phyloP scores from a whole-genome alignment of 2,329 filamentous ascomycete species.

The Calonectria multiphialidica region DNA sequence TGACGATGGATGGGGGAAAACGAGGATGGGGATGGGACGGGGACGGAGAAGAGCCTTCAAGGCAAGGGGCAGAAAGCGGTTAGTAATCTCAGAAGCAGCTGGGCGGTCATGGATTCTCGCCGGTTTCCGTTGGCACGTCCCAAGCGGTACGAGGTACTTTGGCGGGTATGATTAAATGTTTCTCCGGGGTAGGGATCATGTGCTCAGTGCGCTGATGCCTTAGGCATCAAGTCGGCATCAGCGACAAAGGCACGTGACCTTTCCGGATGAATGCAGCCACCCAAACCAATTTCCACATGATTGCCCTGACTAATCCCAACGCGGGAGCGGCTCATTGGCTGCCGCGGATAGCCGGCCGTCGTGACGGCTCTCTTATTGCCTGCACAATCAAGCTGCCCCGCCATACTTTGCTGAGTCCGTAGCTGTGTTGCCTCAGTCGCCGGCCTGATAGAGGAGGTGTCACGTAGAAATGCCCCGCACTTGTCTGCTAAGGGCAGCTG shows the following conservation, averaged over 20 bases:
- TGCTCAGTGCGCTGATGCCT: neutral
- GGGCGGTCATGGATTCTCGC: neutral
- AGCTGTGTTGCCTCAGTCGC: constrained; percentile 37
- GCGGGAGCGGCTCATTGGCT: constrained; percentile 40
- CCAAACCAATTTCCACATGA: constrained; percentile 16
- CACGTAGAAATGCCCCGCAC: constrained; percentile 60
- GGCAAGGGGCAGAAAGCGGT: constrained; percentile 24
- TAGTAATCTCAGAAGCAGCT: neutral
- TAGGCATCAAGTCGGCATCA: neutral
- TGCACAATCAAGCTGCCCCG: constrained; percentile 38
- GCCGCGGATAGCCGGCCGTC: constrained; percentile 44
- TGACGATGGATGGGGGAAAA: constrained; percentile 31
- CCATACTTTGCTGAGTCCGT: constrained; percentile 34
- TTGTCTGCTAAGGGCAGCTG: constrained; percentile 48
- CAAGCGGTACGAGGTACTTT: neutral
- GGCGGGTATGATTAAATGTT: constrained; percentile 14
- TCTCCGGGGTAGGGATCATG: constrained; percentile 24
- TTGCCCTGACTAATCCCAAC: constrained; percentile 39
- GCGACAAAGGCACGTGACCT: constrained; percentile 1
- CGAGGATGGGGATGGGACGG: constrained; percentile 24
- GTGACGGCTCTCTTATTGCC: constrained; percentile 17
- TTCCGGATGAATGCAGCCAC: neutral
- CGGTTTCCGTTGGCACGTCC: neutral
- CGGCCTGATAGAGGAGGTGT: constrained; percentile 42
- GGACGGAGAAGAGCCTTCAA: constrained; percentile 38